Base-by-base conservation (phyloP, 83 land plant genomes). In the Diphasiastrum complanatum region DNA sequence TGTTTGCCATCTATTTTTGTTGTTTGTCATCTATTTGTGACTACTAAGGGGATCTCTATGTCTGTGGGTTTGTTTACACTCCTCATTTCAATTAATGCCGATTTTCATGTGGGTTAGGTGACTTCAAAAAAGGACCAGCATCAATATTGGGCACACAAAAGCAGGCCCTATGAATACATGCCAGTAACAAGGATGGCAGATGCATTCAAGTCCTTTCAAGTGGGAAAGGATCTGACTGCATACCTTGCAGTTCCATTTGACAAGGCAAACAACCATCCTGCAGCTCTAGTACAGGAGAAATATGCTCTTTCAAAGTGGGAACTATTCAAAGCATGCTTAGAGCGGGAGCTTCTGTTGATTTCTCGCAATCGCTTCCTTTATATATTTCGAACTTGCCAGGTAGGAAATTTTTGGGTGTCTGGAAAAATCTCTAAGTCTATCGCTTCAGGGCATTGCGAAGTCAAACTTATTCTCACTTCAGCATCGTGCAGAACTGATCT, bases 51-150 rank as follows among this genome's bases (percentile, higher is more conserved):
- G 12, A 6, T 54, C 33, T 54, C 58, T 35, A 54, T 54, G 29
- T n/a, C 10, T 24, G 18, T 32, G n/a, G n/a, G n/a, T n/a, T n/a
- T n/a, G n/a, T n/a, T n/a, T n/a, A n/a, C n/a, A n/a, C n/a, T n/a
- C n/a, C n/a, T n/a, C n/a, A n/a, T n/a, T n/a, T n/a, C n/a, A n/a
- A n/a, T n/a, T n/a, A 23, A 22, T 2, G 14, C 10, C 22, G 16
- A 35, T 18, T 20, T 38, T 4, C 43, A 19, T 26, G 12, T 48
- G 22, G 20, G 33, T 53, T 32, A 73, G 65, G 76, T 68, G 22
- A 80, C 74, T 8, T 80, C 80, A 10, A 80, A 43, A 37, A 76
- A 80, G 67, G 77, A 76, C 48, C 83, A 80, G 49, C 65, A 76
- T 29, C 77, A 72, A n/a, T 76, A 80, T 51, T 80, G 80, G 83